Percentiles rank a stretch among this genome's conserved stretches.
phyloP scores from a whole-genome alignment of 2,329 filamentous ascomycete species.

The Xylogone sp. region DNA sequence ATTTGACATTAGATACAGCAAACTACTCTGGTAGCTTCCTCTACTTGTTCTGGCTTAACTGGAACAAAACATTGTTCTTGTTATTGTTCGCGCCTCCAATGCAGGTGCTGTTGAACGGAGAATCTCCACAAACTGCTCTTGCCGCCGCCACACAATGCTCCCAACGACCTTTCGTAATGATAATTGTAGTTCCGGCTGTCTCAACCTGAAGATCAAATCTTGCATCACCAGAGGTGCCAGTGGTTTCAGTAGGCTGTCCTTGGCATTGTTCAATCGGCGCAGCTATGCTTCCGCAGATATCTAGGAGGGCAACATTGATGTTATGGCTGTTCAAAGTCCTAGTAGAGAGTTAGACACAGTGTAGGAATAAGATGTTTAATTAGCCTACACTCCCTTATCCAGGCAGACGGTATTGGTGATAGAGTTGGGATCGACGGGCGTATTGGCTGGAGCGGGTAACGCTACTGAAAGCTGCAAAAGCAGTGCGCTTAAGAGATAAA shows the following conservation, averaged over 20 bases:
- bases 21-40: too few species aligned
- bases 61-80: too few species aligned
- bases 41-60: too few species aligned
- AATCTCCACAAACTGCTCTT: slow-evolving; percentile 16
- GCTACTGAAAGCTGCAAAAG: too few species aligned
- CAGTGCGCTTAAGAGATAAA: too few species aligned
- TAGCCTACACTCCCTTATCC: too few species aligned
- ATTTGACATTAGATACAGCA: too few species aligned
- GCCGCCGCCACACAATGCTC: slow-evolving; percentile 52
- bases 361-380: too few species aligned
- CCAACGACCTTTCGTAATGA: slow-evolving; percentile 49
- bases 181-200: slow-evolving; percentile 43
- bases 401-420: too few species aligned
- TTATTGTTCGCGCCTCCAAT: slow-evolving; percentile 18
- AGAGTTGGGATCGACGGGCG: too few species aligned
- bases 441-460: too few species aligned
- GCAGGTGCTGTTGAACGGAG: slow-evolving; percentile 19
- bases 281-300: slow-evolving; percentile 46
- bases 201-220: slow-evolving; percentile 42
- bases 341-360: too few species aligned
- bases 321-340: slow-evolving; percentile 34
- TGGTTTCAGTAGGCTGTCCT: slow-evolving; percentile 39
- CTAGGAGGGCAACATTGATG: slow-evolving; percentile 42
- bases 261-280: slow-evolving; percentile 42
- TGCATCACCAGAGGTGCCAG: slow-evolving; percentile 42